Conservation (phyloP, 495 filamentous ascomycete species). For the Aspergillus campestris region DNA sequence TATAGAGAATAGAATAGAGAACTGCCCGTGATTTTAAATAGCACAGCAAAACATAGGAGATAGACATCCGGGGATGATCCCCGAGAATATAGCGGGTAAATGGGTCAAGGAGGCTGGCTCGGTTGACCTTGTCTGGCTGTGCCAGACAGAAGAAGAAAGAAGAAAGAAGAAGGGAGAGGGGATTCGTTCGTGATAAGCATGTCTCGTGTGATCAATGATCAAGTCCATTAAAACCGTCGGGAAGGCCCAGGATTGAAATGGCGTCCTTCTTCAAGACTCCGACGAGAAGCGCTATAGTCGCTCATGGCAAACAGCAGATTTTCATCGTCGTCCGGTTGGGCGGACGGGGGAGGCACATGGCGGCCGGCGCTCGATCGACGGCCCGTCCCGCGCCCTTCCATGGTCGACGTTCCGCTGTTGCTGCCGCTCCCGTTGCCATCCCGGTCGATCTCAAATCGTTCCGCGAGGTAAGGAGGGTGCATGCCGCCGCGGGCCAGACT, state of each 20-base stretch:
- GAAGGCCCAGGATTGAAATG: slow-evolving; percentile 34
- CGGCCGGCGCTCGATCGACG: slow-evolving; percentile 29
- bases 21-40: too few relatives aligned
- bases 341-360: slow-evolving; percentile 23
- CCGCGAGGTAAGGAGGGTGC: slow-evolving; percentile 26
- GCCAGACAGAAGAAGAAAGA: background rate
- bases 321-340: slow-evolving; percentile 58
- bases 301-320: slow-evolving; percentile 83
- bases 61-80: too few relatives aligned
- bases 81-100: too few relatives aligned
- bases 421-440: slow-evolving; percentile 48
- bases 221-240: slow-evolving; percentile 15
- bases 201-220: background rate
- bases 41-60: too few relatives aligned
- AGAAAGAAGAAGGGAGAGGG: too few relatives aligned
- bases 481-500: slow-evolving; percentile 32
- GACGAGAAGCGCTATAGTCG: slow-evolving; percentile 61
- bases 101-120: too few relatives aligned
- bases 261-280: slow-evolving; percentile 64
- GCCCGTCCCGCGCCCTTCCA: slow-evolving; percentile 26
- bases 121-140: too few relatives aligned
- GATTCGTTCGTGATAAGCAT: background rate
- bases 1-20: too few relatives aligned
- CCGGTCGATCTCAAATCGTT: slow-evolving; percentile 29
- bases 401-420: slow-evolving; percentile 35